Conservation (phyloP, 768 basidiomycete species). For the Scleroderma citrinum region DNA sequence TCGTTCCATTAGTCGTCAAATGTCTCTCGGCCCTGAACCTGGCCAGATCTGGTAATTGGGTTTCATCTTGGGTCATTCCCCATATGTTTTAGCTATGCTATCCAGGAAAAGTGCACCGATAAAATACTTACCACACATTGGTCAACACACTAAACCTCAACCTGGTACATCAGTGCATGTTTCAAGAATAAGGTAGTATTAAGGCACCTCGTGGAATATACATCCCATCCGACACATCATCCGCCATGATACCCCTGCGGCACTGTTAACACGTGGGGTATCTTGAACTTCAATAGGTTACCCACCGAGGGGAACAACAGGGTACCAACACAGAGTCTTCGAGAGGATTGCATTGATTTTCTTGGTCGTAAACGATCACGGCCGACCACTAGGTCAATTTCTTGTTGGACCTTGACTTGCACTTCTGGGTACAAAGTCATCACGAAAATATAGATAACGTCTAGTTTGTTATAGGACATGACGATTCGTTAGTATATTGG, state of each 20-base stretch:
- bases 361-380: slow-evolving; percentile 6
- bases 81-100: slow-evolving; percentile 6
- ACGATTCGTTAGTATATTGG: no score
- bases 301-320: slow-evolving; percentile 22
- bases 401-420: slow-evolving; percentile 26
- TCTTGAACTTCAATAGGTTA: background rate
- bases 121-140: slow-evolving; percentile 18
- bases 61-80: slow-evolving; percentile 47
- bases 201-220: slow-evolving; percentile 25
- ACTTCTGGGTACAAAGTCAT: slow-evolving; percentile 29
- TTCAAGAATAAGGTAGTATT: background rate
- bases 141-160: slow-evolving; percentile 14
- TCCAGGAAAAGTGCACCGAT: background rate
- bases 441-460: slow-evolving; percentile 15
- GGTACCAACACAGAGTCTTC: slow-evolving; percentile 28
- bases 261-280: background rate
- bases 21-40: slow-evolving; percentile 54
- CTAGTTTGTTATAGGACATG: no score
- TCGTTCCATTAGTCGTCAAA: slow-evolving; percentile 23
- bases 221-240: slow-evolving; percentile 25
- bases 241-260: slow-evolving; percentile 13
- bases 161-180: background rate
- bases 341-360: slow-evolving; percentile 19
- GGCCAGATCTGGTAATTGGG: slow-evolving; percentile 46
- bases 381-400: slow-evolving; percentile 28